Base-by-base conservation (phyloP, 257 asterid species). In the Forsythia viridissima region DNA sequence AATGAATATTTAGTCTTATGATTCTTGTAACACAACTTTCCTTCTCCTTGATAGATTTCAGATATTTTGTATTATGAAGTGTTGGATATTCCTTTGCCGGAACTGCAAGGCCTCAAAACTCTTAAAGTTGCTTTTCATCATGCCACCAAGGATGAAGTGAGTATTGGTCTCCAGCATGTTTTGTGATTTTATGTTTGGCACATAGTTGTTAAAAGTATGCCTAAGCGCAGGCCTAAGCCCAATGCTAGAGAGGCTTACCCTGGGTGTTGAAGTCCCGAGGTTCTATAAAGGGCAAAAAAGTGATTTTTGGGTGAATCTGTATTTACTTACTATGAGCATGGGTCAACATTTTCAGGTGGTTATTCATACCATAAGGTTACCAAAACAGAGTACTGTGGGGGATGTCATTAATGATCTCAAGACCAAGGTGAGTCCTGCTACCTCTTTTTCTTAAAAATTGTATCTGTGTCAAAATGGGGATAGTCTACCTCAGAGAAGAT, bases 1-100 rank as follows among this genome's bases (percentile, higher is more conserved):
- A 41, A 51, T 18, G 41, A n/a, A 20, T 57, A 57, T 57, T 57
- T 57, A n/a, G 36, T 42, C n/a, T 69, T 39, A 44, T 72, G 77
- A 67, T 34, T 75, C 59, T 63, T 76, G 34, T 78, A 74, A 80
- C 73, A 69, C 42, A 36, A 42, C 40, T 80, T 70, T 48, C 43
- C 67, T 67, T 80, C 74, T 76, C 55, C 72, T 78, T 77, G 67
- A 70, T 76, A 91, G 98, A 87, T 86, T 82, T 91, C 97, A 1
- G 98, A 94, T 88, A 92, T 91, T 84, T 83, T 94, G 80, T 94
- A 92, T 85, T 94, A 94, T 85, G 98, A 94, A 86, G 97, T 91
- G 79, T 82, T 94, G 82, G 98, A 94, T 78, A 94, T 94, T 65
- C 98, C 98, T 85, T 80, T 94, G 74, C 98, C 98, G 18, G 97